Percentiles rank a stretch among this genome's conserved stretches.
Conservation (phyloP, 1,284 basidiomycete species). For the Pterula multifida region DNA sequence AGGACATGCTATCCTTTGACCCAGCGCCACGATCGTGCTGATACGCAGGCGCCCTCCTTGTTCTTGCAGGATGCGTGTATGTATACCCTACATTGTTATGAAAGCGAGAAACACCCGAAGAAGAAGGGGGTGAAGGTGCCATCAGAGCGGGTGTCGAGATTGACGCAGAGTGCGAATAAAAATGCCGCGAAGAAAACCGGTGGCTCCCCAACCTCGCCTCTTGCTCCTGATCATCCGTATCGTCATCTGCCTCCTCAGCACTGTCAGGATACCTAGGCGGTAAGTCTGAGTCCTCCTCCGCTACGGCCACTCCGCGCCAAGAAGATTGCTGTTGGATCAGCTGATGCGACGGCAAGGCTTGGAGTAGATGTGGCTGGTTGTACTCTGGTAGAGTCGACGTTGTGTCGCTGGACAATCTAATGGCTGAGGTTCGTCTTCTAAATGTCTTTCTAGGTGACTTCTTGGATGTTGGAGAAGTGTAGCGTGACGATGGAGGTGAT, state of each 20-base stretch:
- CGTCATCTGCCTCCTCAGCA: constrained; percentile 64
- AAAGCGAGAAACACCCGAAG: background rate
- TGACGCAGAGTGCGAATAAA: background rate
- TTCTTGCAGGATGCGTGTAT: background rate
- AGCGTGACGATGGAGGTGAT: background rate
- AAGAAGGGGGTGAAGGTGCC: constrained; percentile 2
- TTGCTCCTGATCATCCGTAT: constrained; percentile 31
- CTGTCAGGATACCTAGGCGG: constrained; percentile 63
- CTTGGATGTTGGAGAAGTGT: background rate
- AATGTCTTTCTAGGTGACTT: constrained; percentile 24
- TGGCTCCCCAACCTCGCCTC: constrained; percentile 15
- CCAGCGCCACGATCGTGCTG: background rate
- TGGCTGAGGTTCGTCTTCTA: constrained; percentile 29
- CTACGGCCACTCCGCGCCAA: background rate
- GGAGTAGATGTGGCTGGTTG: constrained; percentile 16
- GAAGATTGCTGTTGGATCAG: background rate
- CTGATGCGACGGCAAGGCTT: background rate
- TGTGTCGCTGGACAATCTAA: constrained; percentile 54
- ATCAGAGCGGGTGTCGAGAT: background rate
- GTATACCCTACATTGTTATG: background rate
- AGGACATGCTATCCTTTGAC: background rate
- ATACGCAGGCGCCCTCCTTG: background rate
- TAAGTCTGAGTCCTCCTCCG: constrained; percentile 29
- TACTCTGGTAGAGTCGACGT: constrained; percentile 58
- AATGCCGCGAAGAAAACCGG: no score